Conservation (phyloP, 169 alveolate genomes). For the Amoebophrya sp. region DNA sequence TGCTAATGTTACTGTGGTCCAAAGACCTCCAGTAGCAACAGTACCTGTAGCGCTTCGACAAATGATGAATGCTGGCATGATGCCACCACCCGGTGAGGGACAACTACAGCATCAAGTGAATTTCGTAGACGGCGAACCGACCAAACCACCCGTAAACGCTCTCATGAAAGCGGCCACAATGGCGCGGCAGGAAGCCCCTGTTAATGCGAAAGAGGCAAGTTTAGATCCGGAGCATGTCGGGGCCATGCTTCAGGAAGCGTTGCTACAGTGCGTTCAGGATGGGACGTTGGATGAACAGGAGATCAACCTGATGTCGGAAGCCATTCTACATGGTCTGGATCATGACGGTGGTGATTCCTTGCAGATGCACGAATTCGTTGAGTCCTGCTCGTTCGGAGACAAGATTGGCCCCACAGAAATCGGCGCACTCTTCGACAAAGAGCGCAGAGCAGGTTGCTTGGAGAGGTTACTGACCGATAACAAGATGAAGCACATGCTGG, state of each 20-base stretch:
- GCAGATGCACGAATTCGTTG: neutral
- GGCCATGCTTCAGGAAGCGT: neutral
- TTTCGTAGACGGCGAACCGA: too few species aligned
- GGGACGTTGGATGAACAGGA: neutral
- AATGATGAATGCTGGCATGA: too few species aligned
- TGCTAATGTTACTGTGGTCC: too few species aligned
- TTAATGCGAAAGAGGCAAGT: neutral
- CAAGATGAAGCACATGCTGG: neutral
- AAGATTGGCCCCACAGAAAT: neutral
- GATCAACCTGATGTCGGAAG: neutral
- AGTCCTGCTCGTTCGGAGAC: neutral
- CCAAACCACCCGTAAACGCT: too few species aligned
- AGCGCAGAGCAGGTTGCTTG: neutral
- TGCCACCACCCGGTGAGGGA: too few species aligned
- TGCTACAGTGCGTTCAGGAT: neutral
- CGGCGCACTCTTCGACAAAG: neutral
- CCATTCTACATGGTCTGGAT: neutral
- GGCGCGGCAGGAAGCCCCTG: too few species aligned
- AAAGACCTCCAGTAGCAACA: too few species aligned
- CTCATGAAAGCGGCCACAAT: too few species aligned
- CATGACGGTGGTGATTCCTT: neutral
- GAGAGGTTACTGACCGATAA: neutral
- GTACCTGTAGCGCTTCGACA: too few species aligned
- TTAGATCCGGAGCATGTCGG: neutral
- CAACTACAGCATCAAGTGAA: too few species aligned